Percentiles rank a stretch among this genome's conserved stretches.
Conservation (phyloP, 2,329 filamentous ascomycete species). For the Aspergillus hiratsukae region DNA sequence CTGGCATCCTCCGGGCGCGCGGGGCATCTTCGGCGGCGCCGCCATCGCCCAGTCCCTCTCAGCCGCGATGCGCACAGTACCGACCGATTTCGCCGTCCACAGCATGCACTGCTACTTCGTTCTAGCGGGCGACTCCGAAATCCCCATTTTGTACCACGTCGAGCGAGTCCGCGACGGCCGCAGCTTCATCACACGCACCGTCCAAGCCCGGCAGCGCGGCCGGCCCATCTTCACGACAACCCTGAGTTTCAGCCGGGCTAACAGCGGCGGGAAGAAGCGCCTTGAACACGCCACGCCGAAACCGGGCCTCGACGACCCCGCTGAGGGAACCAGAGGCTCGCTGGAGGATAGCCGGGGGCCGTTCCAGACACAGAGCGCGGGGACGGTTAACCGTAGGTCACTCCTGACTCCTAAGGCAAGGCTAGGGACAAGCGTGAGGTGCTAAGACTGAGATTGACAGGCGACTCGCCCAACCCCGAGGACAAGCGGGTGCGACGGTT, state of each 20-base stretch:
- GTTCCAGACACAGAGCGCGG: conserved; percentile 55
- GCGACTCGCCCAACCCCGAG: conserved; percentile 49
- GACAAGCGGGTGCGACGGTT: conserved; percentile 62
- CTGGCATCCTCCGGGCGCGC: conserved; percentile 87
- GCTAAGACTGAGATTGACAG: conserved; percentile 23
- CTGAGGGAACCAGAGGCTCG: conserved; percentile 23
- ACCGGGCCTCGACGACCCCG: conserved; percentile 41
- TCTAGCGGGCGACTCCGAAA: conserved; percentile 75
- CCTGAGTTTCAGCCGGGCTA: conserved; percentile 73
- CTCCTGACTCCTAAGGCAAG: too few relatives aligned
- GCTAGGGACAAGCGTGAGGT: neutral
- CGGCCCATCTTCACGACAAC: conserved; percentile 94
- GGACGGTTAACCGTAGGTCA: conserved; percentile 49
- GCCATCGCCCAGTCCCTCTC: conserved; percentile 89
- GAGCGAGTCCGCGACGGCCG: conserved; percentile 87
- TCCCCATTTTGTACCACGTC: conserved; percentile 91
- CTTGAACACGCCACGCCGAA: conserved; percentile 64
- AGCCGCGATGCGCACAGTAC: conserved; percentile 84
- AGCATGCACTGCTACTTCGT: conserved; percentile 99
- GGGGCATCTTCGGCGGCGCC: conserved; percentile 88
- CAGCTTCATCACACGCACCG: conserved; percentile 85
- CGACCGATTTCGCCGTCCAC: conserved; percentile 73
- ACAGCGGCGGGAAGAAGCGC: conserved; percentile 46
- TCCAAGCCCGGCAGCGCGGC: conserved; percentile 88
- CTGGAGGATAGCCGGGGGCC: conserved; percentile 41